Evolutionary conservation across 2,329 filamentous ascomycete genomes (phyloP).

Genomic region (Fusarium pseudograminearum): DNA sequence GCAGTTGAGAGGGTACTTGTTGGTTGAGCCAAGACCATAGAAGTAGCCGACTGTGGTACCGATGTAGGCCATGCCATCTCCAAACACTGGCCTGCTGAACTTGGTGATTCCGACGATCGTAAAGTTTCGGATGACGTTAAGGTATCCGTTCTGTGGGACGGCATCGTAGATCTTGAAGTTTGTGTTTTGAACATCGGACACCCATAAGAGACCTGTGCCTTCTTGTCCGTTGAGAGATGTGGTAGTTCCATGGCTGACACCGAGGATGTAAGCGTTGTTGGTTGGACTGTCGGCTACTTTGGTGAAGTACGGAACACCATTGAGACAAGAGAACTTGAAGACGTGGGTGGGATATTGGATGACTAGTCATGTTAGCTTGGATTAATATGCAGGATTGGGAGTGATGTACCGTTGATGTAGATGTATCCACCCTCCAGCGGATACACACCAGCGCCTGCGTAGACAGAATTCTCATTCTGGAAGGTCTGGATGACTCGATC

Average conservation of each 20-base stretch:
- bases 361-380: conserved; percentile 47
- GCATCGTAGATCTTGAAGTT: conserved; percentile 66
- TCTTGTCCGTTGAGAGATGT: conserved; percentile 65
- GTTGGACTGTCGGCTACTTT: conserved; percentile 64
- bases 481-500: conserved; percentile 61
- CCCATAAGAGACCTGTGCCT: conserved; percentile 69
- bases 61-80: conserved; percentile 67
- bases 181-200: conserved; percentile 65
- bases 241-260: conserved; percentile 67
- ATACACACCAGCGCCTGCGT: conserved; percentile 61
- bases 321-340: conserved; percentile 68
- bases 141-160: conserved; percentile 58
- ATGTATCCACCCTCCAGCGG: conserved; percentile 63
- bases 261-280: conserved; percentile 64
- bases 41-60: conserved; percentile 63
- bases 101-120: conserved; percentile 65
- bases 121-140: conserved; percentile 64
- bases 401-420: conserved; percentile 55
- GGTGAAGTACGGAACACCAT: conserved; percentile 64
- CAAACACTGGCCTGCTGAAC: conserved; percentile 69
- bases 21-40: conserved; percentile 68
- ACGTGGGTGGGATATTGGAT: conserved; percentile 67
- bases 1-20: conserved; percentile 66
- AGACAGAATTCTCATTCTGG: conserved; percentile 59
- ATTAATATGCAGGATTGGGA: rapidly evolving